A percentile compares a stretch with the other conserved stretches of the same genome.
Evolutionary conservation across 345 rosid species (phyloP).

Genomic region (Eucalyptus victrix): DNA sequence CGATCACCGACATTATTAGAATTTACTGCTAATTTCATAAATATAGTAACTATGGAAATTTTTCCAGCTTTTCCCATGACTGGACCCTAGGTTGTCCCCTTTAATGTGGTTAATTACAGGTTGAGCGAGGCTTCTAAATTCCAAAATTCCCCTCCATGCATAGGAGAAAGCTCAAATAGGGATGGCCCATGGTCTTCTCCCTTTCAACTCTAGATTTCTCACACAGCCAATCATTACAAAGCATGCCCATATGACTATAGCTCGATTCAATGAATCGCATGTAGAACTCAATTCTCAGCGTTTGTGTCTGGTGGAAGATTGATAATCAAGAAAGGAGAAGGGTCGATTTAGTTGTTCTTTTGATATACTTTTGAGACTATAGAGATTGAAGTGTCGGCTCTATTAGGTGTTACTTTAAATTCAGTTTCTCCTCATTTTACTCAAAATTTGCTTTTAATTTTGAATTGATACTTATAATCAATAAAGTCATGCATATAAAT

Average conservation of each 20-base stretch:
- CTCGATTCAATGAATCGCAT: too few relatives aligned
- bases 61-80: neutral
- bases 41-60: neutral
- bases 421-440: neutral
- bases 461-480: neutral
- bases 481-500: neutral
- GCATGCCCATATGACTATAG: neutral
- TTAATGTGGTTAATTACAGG: neutral
- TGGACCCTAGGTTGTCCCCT: neutral
- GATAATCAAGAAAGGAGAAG: neutral
- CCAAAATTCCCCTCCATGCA: neutral
- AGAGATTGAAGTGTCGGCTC: neutral
- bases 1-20: too few relatives aligned
- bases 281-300: neutral
- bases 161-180: neutral
- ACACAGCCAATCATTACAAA: neutral
- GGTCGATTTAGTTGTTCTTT: neutral
- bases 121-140: neutral
- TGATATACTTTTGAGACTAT: neutral
- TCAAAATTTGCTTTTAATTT: neutral
- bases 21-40: neutral
- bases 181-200: neutral
- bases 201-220: neutral
- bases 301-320: neutral
- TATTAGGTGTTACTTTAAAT: neutral